Base-by-base conservation (phyloP, 495 filamentous ascomycete species). In the Xylaria cubensis region DNA sequence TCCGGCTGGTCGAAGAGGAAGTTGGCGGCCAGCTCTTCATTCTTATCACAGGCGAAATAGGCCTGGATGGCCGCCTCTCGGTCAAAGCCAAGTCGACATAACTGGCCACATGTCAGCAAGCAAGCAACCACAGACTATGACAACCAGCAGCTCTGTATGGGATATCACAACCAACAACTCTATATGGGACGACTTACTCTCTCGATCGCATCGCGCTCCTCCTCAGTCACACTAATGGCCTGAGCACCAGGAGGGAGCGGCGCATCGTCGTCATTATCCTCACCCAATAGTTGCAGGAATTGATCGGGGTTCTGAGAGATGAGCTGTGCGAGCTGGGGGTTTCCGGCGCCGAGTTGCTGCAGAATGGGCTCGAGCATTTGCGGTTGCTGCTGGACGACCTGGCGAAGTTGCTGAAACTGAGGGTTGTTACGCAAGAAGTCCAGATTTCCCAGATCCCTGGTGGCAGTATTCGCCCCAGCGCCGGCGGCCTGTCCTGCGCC, bases 11-110 rank as follows among this genome's bases (percentile, higher is more conserved):
- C 96, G 78, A 99, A 99, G 66, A 99, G 86, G 83, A 98, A 98
- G 79, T 99, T 99, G 41, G 96, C 96, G 4, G 96, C 95, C 46
- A 98, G 85, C 80, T 99, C 96, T 82, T 99, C 96, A 81, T 99
- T 98, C 87, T 98, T 99, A 82, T 99, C 96, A 81, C 96, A 99
- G 8, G 96, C 96, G 80, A 99, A 98, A 84, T 98, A 99, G 15
- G 96, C 96, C 84, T 99, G 96, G 79, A 99, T 97, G 55, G 95
- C 97, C 74, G 92, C 88, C 76, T 98, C 95, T 39, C 95, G 91
- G 65, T 94, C 89, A 80, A 99, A 99, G 13, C 96, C 96, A 39
- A 99, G 90, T 69, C 90, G 90, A 80, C 93, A 95, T 74, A 99
- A 86, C 94, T 97, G 74, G 13, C 69, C 50, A n/a, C 13, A 26